A percentile compares a stretch with the other conserved stretches of the same genome.
These are phyloP conservation scores for Cucurbita argyrosperma DNA, from an alignment of 306 rosid species.

Conservation along the genomic window DNA sequence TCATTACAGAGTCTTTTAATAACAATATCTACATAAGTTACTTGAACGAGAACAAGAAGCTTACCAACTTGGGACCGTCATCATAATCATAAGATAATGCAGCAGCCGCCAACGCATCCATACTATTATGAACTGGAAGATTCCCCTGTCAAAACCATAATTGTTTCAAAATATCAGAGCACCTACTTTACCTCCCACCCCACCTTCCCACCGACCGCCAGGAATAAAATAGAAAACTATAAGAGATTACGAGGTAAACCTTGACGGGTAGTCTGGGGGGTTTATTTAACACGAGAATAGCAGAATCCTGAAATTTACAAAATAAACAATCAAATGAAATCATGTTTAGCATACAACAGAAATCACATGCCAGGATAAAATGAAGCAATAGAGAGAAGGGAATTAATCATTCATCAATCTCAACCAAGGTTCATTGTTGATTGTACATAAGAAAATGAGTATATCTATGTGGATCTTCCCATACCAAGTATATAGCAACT, in stretches of 20 bases:
- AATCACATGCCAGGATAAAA: not conserved
- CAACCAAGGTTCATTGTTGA: not conserved
- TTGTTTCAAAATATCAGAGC: slow-evolving; percentile 12
- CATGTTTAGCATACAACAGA: slow-evolving; percentile 3
- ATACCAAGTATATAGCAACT: not conserved
- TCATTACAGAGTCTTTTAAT: not conserved
- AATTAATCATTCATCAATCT: not conserved
- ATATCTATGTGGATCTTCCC: not conserved
- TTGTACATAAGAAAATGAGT: not conserved
- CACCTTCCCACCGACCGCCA: not conserved
- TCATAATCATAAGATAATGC: slow-evolving; percentile 71
- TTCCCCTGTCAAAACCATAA: slow-evolving; percentile 50
- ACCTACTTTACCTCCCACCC: not conserved
- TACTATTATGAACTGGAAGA: slow-evolving; percentile 84
- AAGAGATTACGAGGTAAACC: slow-evolving; percentile 25
- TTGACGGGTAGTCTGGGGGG: slow-evolving; percentile 89
- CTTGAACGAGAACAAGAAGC: slow-evolving; percentile 6
- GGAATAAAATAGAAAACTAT: not conserved
- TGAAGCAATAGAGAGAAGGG: not conserved
- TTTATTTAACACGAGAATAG: slow-evolving; percentile 72
- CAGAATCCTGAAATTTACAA: slow-evolving; percentile 49
- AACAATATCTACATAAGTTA: not conserved
- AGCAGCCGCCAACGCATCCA: slow-evolving; percentile 96
- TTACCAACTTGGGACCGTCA: slow-evolving; percentile 87
- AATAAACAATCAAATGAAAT: not conserved